phyloP scores from a whole-genome alignment of 2,329 filamentous ascomycete species.

The Drechslerella dactyloides region DNA sequence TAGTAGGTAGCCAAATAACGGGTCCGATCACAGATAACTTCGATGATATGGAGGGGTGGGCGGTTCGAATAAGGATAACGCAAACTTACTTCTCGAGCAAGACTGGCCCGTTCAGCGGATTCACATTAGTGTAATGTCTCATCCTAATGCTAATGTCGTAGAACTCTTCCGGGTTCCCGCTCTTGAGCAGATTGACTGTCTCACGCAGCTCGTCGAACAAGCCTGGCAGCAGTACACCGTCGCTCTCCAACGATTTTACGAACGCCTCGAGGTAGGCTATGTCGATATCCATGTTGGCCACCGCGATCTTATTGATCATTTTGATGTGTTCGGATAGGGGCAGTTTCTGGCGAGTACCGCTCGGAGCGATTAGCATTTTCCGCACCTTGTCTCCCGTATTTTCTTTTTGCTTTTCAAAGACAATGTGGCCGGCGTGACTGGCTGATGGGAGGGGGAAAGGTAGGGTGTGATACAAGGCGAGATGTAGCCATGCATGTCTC shows the following conservation, averaged over 20 bases:
- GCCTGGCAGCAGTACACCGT: constrained; percentile 70
- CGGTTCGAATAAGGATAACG: constrained; percentile 6
- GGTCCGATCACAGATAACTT: not conserved
- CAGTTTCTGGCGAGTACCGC: constrained; percentile 64
- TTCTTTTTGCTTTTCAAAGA: constrained; percentile 16
- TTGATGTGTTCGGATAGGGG: constrained; percentile 80
- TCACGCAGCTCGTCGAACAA: constrained; percentile 93
- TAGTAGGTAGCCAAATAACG: not conserved
- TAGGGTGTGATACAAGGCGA: constrained; percentile 51
- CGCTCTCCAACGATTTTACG: constrained; percentile 81
- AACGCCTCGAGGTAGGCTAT: constrained; percentile 84
- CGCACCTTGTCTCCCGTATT: constrained; percentile 30
- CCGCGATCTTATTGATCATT: constrained; percentile 85
- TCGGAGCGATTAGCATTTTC: constrained; percentile 38
- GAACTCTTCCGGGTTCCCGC: constrained; percentile 93
- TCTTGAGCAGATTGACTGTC: constrained; percentile 81
- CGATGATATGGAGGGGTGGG: constrained; percentile 11
- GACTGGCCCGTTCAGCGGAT: constrained; percentile 84
- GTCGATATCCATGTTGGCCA: constrained; percentile 79
- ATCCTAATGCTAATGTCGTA: constrained; percentile 89
- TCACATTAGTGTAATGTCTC: constrained; percentile 91
- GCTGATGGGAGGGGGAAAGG: constrained; percentile 38
- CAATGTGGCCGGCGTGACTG: constrained; percentile 50
- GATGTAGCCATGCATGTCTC: constrained; percentile 45
- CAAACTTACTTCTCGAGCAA: constrained; percentile 82